Evolutionary conservation across 225 moss, liverwort and hornwort species (phyloP), one percentile per base, ranked within the genome.

Genomic region (Polytrichum commune): DNA sequence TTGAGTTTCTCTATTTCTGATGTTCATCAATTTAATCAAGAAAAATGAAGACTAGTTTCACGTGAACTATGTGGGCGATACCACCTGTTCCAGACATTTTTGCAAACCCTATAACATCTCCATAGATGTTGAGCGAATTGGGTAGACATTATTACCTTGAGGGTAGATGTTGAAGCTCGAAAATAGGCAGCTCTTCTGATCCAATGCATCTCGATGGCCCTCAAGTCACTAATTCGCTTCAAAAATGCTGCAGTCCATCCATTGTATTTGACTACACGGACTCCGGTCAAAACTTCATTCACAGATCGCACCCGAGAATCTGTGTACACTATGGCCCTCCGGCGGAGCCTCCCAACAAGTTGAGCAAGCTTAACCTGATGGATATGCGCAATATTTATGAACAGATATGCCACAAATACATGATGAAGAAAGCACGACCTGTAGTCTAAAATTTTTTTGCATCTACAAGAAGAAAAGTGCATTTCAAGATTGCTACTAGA

Each of bases 191-290:
- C 89, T 71, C 72, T 88, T 38, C 62, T 83, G 8, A 97, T 97
- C 92, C 87, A 93, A 2, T 64, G 65, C 71, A 97, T 73, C 79
- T 97, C 96, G 18, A 72, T 65, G 20, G 73, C 64, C 72, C 96
- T 84, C 29, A 87, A 78, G 27, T 79, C 78, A 53, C 71, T 79
- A 69, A 97, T 92, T 53, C 92, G 89, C 78, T 87, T 85, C 64
- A 92, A 72, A 71, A 97, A 97, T 57, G 93, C 82, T 20, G 79
- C 80, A 27, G 86, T 97, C 96, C 96, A 97, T 5, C 97, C 97
- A 75, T 97, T 97, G 63, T 91, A 94, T 70, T 97, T 97, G 16
- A 97, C 94, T 54, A 97, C 94, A 71, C 97, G 83, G 9, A 97
- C 84, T 61, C 97, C 97, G 32, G 90, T 83, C 23, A 97, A 62